These are phyloP conservation scores for Cytospora mali DNA, from an alignment of 2,329 filamentous ascomycete genomes.

Conservation along the genomic window DNA sequence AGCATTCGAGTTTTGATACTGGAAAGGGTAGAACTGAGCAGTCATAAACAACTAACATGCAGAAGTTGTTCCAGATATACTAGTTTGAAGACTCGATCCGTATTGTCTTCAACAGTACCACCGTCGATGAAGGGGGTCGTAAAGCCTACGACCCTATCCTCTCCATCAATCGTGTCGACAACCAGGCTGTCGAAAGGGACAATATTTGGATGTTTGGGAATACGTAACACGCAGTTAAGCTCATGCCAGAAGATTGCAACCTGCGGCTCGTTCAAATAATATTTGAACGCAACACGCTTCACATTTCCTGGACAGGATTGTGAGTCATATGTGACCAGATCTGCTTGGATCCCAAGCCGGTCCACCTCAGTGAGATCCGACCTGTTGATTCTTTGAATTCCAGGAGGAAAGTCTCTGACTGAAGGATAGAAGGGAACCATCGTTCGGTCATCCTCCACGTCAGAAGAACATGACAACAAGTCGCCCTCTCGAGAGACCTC, in stretches of 20 bases:
- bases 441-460: constrained; percentile 17
- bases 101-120: constrained; percentile 24
- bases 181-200: constrained; percentile 41
- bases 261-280: constrained; percentile 36
- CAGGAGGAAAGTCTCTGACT: constrained; percentile 2
- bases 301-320: constrained; percentile 1
- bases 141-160: constrained; percentile 40
- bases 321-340: constrained; percentile 24
- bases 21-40: not conserved
- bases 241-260: constrained; percentile 38
- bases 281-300: constrained; percentile 39
- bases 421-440: constrained; percentile 25
- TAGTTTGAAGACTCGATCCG: constrained; percentile 27
- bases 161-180: constrained; percentile 38
- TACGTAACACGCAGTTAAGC: constrained; percentile 39
- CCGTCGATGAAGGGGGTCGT: constrained; percentile 42
- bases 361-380: constrained; percentile 26
- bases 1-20: not conserved
- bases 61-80: constrained; percentile 27
- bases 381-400: constrained; percentile 20
- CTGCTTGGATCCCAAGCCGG: constrained; percentile 26
- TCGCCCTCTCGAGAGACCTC: constrained; percentile 14
- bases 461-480: constrained; percentile 12
- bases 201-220: constrained; percentile 43
- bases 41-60: not conserved